A percentile compares a stretch with the other conserved stretches of the same genome.
Evolutionary conservation across 2,329 filamentous ascomycete species (phyloP).

Genomic region (Beauveria rudraprayagi): DNA sequence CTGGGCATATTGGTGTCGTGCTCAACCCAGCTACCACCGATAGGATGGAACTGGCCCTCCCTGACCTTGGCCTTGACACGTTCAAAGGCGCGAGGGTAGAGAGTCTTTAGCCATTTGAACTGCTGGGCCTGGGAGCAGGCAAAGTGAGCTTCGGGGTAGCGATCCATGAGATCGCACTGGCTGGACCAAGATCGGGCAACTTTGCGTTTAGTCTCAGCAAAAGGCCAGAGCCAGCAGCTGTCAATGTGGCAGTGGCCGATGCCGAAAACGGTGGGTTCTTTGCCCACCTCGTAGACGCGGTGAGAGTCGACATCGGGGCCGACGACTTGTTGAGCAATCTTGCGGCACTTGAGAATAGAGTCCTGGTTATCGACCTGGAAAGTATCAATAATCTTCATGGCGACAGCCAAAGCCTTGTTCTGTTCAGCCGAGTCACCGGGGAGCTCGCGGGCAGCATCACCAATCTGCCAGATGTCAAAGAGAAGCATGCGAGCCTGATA

Average conservation of each 20-base stretch:
- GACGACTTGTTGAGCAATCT: slow-evolving; percentile 76
- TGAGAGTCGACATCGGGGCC: slow-evolving; percentile 74
- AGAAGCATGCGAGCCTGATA: slow-evolving; percentile 72
- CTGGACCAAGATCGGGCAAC: slow-evolving; percentile 93
- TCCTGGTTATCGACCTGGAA: slow-evolving; percentile 76
- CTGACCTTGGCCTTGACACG: slow-evolving; percentile 88
- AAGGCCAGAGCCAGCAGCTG: slow-evolving; percentile 97
- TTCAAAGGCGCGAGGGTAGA: slow-evolving; percentile 83
- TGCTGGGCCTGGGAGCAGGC: slow-evolving; percentile 91
- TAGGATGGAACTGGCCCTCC: slow-evolving; percentile 84
- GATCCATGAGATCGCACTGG: slow-evolving; percentile 90
- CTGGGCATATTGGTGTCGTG: slow-evolving; percentile 97
- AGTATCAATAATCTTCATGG: slow-evolving; percentile 80
- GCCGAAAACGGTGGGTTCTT: slow-evolving; percentile 70
- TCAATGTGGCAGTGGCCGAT: slow-evolving; percentile 98
- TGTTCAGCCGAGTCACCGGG: slow-evolving; percentile 81
- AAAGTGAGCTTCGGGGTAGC: slow-evolving; percentile 90
- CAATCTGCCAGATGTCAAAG: slow-evolving; percentile 94
- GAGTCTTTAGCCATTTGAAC: slow-evolving; percentile 90
- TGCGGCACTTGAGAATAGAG: slow-evolving; percentile 69
- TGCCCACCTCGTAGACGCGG: slow-evolving; percentile 72
- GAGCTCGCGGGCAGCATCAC: slow-evolving; percentile 86
- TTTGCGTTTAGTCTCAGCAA: slow-evolving; percentile 95
- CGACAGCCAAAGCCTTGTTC: slow-evolving; percentile 75
- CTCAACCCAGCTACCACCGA: slow-evolving; percentile 97